phyloP scores from a whole-genome alignment of 345 rosid genomes.

The Hibiscus trionum region DNA sequence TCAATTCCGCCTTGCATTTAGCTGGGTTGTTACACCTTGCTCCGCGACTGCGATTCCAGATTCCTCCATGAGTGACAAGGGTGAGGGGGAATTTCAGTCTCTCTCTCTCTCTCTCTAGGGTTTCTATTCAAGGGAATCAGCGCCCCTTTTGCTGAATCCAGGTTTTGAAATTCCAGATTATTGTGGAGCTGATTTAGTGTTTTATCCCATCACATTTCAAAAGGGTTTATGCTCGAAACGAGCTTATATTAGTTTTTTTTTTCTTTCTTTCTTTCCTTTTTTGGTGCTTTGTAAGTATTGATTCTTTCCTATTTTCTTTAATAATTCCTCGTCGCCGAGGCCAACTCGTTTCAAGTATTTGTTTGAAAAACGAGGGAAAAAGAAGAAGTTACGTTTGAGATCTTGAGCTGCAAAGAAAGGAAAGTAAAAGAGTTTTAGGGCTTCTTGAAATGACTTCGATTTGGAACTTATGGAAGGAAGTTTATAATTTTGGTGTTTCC shows the following conservation, averaged over 20 bases:
- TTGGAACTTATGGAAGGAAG: not conserved
- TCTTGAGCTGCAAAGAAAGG: not conserved
- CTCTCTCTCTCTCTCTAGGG: slow-evolving; percentile 1
- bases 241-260: not conserved
- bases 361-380: not conserved
- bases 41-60: not conserved
- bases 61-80: not conserved
- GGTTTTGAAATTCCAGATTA: slow-evolving; percentile 4
- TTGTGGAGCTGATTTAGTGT: not conserved
- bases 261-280: not conserved
- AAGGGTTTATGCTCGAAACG: not conserved
- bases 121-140: not conserved
- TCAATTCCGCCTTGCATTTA: not conserved
- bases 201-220: not conserved
- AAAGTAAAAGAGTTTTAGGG: not conserved
- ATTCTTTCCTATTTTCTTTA: not conserved
- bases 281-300: slow-evolving; percentile 2
- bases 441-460: not conserved
- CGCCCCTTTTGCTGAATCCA: slow-evolving; percentile 2
- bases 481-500: not conserved
- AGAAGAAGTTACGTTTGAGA: not conserved
- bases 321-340: not conserved
- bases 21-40: not conserved
- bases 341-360: not conserved
- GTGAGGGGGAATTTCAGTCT: not conserved